These are phyloP conservation scores for Lithospermum erythrorhizon DNA, from an alignment of 257 asterid species.

Conservation along the genomic window DNA sequence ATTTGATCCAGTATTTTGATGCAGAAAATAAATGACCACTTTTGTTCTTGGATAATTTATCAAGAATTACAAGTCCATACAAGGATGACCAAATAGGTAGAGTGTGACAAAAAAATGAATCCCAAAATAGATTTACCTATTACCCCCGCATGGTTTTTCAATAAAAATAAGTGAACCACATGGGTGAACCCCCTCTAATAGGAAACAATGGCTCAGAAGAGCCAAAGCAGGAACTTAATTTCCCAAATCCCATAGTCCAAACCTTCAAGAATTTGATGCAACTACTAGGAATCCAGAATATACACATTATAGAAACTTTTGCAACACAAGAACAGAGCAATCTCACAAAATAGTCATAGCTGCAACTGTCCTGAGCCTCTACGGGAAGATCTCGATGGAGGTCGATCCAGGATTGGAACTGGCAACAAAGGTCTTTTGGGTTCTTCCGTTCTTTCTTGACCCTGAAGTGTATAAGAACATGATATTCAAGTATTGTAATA, in stretches of 20 bases:
- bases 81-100: background rate
- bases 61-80: background rate
- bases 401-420: constrained; percentile 31
- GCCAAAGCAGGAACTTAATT: constrained; percentile 17
- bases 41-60: background rate
- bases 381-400: constrained; percentile 60
- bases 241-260: constrained; percentile 16
- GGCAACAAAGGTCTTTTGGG: constrained; percentile 26
- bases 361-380: constrained; percentile 62
- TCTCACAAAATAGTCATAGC: constrained; percentile 24
- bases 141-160: constrained; percentile 20
- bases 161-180: constrained; percentile 33
- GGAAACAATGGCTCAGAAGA: constrained; percentile 15
- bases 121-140: constrained; percentile 10
- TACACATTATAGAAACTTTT: constrained; percentile 32
- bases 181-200: constrained; percentile 12
- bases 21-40: background rate
- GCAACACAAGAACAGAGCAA: constrained; percentile 13
- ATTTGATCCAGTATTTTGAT: background rate
- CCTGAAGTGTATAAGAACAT: constrained; percentile 34
- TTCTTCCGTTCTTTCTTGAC: constrained; percentile 52
- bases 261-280: constrained; percentile 28
- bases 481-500: background rate
- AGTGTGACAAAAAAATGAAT: background rate
- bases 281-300: constrained; percentile 61